These are phyloP conservation scores for Hypoxylon sp. DNA, from an alignment of 2,329 filamentous ascomycete species.

Conservation along the genomic window DNA sequence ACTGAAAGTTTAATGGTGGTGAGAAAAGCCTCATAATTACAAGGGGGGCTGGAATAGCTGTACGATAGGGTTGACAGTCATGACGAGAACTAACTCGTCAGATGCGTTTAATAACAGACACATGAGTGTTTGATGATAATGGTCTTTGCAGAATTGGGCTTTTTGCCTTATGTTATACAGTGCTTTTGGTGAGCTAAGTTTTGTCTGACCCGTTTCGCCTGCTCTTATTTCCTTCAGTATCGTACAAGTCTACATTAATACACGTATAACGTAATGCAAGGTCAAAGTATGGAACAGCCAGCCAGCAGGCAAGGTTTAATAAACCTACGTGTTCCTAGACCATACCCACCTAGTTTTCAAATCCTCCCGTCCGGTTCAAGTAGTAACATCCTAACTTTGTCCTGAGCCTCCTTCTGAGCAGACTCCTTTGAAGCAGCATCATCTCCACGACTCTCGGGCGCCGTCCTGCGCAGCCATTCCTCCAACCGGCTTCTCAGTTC, in stretches of 20 bases:
- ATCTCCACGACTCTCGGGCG: slow-evolving; percentile 34
- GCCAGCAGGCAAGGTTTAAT: background rate
- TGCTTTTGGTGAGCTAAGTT: slow-evolving; percentile 32
- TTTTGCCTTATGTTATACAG: slow-evolving; percentile 17
- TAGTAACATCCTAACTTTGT: slow-evolving; percentile 49
- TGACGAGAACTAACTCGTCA: background rate
- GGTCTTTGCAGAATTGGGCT: slow-evolving; percentile 11
- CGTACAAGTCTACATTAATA: slow-evolving; percentile 18
- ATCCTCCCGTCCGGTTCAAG: slow-evolving; percentile 32
- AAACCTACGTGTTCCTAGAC: background rate
- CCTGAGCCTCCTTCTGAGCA: slow-evolving; percentile 54
- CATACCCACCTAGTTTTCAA: slow-evolving; percentile 2
- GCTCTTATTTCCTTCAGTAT: slow-evolving; percentile 1
- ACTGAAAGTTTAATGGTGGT: background rate
- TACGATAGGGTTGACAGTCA: background rate
- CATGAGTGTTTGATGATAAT: background rate
- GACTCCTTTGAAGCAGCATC: slow-evolving; percentile 52
- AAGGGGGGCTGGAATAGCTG: background rate
- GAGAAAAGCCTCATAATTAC: background rate
- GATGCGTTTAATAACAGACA: slow-evolving; percentile 3
- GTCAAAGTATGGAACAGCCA: background rate
- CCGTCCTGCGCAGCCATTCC: slow-evolving; percentile 65
- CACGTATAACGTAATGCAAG: slow-evolving; percentile 1
- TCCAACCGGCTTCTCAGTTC: slow-evolving; percentile 65
- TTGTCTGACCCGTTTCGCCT: slow-evolving; percentile 14